Base-by-base conservation (phyloP, 257 asterid genomes). In the Leptodermis oblonga region DNA sequence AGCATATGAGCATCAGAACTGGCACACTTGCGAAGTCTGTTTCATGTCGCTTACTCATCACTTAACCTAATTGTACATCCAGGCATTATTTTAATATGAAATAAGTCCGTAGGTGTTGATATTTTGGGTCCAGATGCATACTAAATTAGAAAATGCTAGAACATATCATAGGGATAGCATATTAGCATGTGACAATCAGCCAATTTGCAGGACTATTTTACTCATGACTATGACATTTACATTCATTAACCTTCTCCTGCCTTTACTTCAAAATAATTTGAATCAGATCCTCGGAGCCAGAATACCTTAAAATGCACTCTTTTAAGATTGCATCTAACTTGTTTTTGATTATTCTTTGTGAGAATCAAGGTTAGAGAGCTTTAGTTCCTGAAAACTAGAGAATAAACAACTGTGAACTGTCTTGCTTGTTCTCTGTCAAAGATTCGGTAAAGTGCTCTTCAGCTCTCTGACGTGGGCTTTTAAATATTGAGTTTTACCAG, bases 221-320 rank as follows among this genome's bases (percentile, higher is more conserved):
- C 39, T 46, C 11, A 23, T 17, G 54, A 48, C 54, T 3, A 13
- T 45, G 54, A 42, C 67, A 36, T 62, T 34, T 9, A n/a, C 26
- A 37, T 62, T 61, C 42, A 37, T 3, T 34, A 34, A 36, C 30
- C 33, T 20, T 37, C 12, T 26, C 13, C 8, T 25, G 15, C 63
- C 60, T 46, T 7, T 9, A 25, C 65, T 53, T 33, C n/a, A n/a
- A 68, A 53, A 39, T 52, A 70, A 61, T 45, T 31, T 36, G 42
- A 58, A 67, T 72, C 76, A 59, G 73, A 75, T 72, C 63, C 67
- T 68, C 67, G 52, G 55, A 72, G 55, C 69, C 41, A 34, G 73
- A 78, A 68, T 69, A 65, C 68, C 76, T 65, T 76, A 65, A 34
- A 67, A 62, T 67, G 67, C 72, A 55, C 72, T 73, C 49, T 42